phyloP scores from a whole-genome alignment of 2,329 filamentous ascomycete genomes.

The Byssochlamys sp. region DNA sequence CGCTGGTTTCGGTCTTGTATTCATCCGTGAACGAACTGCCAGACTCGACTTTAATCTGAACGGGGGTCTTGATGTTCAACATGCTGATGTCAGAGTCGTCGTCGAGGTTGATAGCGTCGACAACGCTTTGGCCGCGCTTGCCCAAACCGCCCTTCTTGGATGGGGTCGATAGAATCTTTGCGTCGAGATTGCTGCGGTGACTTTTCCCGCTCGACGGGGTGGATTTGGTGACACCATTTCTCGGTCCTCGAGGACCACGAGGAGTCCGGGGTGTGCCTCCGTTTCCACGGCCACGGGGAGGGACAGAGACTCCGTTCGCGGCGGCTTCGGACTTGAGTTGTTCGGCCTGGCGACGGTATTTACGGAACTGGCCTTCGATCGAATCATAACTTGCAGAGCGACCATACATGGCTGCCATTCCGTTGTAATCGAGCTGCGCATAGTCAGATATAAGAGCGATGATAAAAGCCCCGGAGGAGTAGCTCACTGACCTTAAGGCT shows the following conservation, averaged over 20 bases:
- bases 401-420: constrained; percentile 38
- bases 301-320: constrained; percentile 2
- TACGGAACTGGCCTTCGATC: constrained; percentile 39
- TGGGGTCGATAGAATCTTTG: not conserved
- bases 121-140: not conserved
- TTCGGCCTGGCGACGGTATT: constrained; percentile 33
- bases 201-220: not conserved
- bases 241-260: constrained; percentile 8
- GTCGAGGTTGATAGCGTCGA: not conserved
- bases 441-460: not conserved
- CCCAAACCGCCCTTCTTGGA: not conserved
- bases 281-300: constrained; percentile 6
- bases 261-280: constrained; percentile 8
- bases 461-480: no score
- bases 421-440: constrained; percentile 35
- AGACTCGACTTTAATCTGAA: not conserved
- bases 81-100: not conserved
- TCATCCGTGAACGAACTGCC: not conserved
- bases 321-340: constrained; percentile 21
- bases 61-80: not conserved
- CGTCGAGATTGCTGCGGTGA: not conserved
- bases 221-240: constrained; percentile 10
- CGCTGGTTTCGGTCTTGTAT: not conserved
- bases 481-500: constrained; percentile 13
- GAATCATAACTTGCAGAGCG: constrained; percentile 39